Evolutionary conservation across 768 basidiomycete genomes (phyloP).

Genomic region (Russula sp.): DNA sequence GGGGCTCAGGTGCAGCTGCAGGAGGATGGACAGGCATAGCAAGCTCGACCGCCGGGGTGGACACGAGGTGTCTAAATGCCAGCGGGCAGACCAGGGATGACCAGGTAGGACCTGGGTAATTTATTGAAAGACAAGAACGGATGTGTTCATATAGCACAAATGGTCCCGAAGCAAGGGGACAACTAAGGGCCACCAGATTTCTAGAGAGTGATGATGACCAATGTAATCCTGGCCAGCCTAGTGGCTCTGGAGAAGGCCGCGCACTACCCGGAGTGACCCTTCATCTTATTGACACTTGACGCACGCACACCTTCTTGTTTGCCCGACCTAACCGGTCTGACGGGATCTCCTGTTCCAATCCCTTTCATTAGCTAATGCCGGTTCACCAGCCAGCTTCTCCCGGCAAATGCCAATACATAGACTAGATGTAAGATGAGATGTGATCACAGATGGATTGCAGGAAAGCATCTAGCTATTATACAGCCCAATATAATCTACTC

Average conservation of each 20-base stretch:
- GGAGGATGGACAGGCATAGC: constrained; percentile 6
- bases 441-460: constrained; percentile 8
- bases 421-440: constrained; percentile 16
- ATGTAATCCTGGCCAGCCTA: constrained; percentile 15
- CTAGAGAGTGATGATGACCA: constrained; percentile 10
- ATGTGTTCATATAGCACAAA: constrained; percentile 15
- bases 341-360: constrained; percentile 11
- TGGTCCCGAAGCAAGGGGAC: constrained; percentile 14
- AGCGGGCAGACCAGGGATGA: constrained; percentile 10
- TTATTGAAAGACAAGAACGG: constrained; percentile 3
- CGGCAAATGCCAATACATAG: constrained; percentile 1
- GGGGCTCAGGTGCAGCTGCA: not conserved
- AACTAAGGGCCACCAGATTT: constrained; percentile 11
- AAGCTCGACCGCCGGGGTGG: constrained; percentile 5
- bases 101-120: constrained; percentile 8
- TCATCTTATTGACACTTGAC: not conserved
- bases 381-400: not conserved
- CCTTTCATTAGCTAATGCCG: constrained; percentile 14
- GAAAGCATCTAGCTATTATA: constrained; percentile 35
- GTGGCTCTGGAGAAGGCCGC: constrained; percentile 16
- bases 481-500: constrained; percentile 36
- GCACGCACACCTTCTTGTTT: not conserved
- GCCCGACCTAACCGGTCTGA: constrained; percentile 12
- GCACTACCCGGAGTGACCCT: not conserved
- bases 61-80: constrained; percentile 1